Conservation (phyloP, 768 basidiomycete species). For the Mrakia hoshinonis region DNA sequence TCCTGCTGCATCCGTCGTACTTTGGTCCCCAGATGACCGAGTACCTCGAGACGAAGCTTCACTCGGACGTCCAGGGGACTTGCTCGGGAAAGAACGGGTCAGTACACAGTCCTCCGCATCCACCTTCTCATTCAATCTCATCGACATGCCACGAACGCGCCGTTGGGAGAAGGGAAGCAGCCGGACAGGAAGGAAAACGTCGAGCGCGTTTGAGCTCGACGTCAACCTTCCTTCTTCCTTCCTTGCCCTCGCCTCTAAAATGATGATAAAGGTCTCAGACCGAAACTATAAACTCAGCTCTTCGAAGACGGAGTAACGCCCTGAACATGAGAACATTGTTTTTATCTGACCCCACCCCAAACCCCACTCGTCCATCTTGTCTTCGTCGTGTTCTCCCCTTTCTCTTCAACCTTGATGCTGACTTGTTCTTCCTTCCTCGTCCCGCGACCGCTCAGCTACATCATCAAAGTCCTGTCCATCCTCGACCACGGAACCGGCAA, state of each 20-base stretch:
- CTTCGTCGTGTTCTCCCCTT: not conserved
- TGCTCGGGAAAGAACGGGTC: conserved; percentile 86
- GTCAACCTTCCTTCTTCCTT: not conserved
- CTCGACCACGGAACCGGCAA: conserved; percentile 86
- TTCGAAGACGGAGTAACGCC: conserved; percentile 31
- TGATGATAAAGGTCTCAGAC: conserved; percentile 25
- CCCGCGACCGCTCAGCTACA: conserved; percentile 35
- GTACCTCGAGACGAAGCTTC: conserved; percentile 84
- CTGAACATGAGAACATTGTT: conserved; percentile 28
- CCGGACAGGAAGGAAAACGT: not conserved
- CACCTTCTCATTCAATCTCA: conserved; percentile 49
- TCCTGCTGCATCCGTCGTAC: conserved; percentile 93
- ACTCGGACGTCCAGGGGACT: conserved; percentile 93
- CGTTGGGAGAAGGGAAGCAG: not conserved
- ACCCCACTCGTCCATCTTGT: not conserved
- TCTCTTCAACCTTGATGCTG: not conserved
- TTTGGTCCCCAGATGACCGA: conserved; percentile 93
- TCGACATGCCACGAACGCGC: conserved; percentile 44
- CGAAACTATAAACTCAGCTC: conserved; percentile 30
- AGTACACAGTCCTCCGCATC: conserved; percentile 23
- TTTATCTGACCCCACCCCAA: conserved; percentile 18
- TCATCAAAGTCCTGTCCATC: conserved; percentile 46
- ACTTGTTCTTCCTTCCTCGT: conserved; percentile 1
- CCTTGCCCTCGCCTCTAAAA: not conserved
- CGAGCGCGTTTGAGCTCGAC: not conserved